Evolutionary conservation across 345 rosid species (phyloP), one percentile per base, ranked within the genome.

Genomic region (Brassica rapa): DNA sequence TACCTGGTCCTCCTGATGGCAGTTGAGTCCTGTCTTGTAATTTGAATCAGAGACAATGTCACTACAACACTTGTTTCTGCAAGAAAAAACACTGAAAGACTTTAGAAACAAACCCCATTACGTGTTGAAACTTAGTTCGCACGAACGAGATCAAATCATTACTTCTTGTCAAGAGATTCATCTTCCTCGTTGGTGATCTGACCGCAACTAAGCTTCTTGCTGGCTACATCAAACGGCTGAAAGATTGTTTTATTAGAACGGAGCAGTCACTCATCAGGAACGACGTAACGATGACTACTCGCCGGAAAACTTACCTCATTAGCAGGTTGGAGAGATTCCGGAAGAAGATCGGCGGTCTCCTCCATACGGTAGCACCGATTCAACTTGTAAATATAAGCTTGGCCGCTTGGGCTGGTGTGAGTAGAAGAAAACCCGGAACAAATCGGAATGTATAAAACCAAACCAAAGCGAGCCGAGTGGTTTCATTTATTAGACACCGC

Each of bases 151-250:
- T 3, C 12, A 33, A 86, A 83, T 76, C 79, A 6, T 73, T 73
- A 91, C 97, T 83, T 76, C n/a, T 86, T 82, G 72, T 76, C 73
- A 27, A 89, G 80, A 77, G 88, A 80, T 73, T 87, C 88, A 70
- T 77, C 82, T 83, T 86, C 97, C 56, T 86, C 90, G 12, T 84
- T 89, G 15, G 92, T 85, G 37, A 86, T 83, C 79, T 89, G 88
- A 68, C 88, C 88, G 64, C 89, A 89, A 59, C 85, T 84, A 70
- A 89, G 75, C 49, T 82, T 86, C 56, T 86, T 83, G 61, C 86
- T 81, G 75, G 82, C 82, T 66, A 80, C 86, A 88, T 88, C 86
- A 5, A 86, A 85, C 41, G 90, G 88, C 94, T 91, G 85, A 46
- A 33, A 37, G 43, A 37, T 33, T 37, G 43, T 33, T 27, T 27